Evolutionary conservation across 176 grass and related monocot species (phyloP).

Genomic region (Carex kokanica): DNA sequence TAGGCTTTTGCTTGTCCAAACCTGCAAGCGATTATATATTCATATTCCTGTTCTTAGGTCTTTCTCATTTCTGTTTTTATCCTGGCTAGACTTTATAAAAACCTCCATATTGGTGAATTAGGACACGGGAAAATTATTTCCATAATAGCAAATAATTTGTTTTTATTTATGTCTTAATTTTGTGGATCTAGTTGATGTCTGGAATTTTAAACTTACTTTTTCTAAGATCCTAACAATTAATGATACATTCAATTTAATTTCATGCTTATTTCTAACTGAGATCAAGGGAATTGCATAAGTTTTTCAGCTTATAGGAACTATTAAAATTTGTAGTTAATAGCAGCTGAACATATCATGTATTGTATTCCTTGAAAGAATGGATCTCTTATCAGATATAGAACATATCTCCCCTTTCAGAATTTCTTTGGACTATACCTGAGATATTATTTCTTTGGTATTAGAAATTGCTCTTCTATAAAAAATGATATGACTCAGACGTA

Average conservation of each 20-base stretch:
- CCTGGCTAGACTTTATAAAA: not conserved
- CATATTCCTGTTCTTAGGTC: not conserved
- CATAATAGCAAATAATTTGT: not conserved
- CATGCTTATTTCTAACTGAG: not conserved
- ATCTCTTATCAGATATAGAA: not conserved
- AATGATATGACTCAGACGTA: not conserved
- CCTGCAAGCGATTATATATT: not conserved
- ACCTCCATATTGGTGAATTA: not conserved
- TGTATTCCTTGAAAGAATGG: not conserved
- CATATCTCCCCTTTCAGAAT: not conserved
- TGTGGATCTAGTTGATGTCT: not conserved
- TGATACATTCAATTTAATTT: not conserved
- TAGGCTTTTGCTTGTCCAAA: not conserved
- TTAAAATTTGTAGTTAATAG: not conserved
- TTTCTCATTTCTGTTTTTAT: not conserved
- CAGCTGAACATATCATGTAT: not conserved
- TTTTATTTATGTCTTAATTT: not conserved
- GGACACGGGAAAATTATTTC: not conserved
- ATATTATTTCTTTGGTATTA: not conserved
- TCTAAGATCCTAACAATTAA: not conserved
- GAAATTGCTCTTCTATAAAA: not conserved
- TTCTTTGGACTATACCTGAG: not conserved
- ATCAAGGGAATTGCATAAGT: not conserved
- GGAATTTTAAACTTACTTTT: not conserved
- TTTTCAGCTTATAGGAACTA: not conserved